Percentiles rank a stretch among this genome's conserved stretches.
Conservation (phyloP, 805 yeast genomes). For the Komagataella pastoris region DNA sequence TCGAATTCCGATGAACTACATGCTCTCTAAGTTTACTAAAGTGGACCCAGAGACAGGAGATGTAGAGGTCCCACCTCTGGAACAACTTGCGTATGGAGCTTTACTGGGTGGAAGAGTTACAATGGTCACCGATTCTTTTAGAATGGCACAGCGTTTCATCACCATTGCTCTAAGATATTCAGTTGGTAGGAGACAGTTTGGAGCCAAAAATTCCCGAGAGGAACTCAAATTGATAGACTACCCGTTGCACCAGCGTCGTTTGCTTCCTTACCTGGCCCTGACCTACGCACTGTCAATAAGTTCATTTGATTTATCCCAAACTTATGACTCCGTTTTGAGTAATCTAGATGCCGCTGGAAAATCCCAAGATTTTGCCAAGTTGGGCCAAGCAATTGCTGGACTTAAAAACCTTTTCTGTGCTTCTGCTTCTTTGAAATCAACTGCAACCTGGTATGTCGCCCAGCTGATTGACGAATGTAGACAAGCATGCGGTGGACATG, state of each 20-base stretch:
- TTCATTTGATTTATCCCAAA: slow-evolving; percentile 43
- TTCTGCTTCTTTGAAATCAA: slow-evolving; percentile 80
- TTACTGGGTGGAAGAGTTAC: slow-evolving; percentile 78
- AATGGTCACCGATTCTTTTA: slow-evolving; percentile 79
- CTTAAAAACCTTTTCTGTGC: slow-evolving; percentile 72
- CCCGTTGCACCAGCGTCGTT: slow-evolving; percentile 79
- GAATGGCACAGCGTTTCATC: slow-evolving; percentile 64
- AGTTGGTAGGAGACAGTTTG: slow-evolving; percentile 80
- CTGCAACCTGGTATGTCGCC: slow-evolving; percentile 79
- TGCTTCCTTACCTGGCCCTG: slow-evolving; percentile 74
- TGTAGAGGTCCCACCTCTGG: slow-evolving; percentile 71
- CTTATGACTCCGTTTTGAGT: slow-evolving; percentile 34
- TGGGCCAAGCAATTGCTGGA: slow-evolving; percentile 35
- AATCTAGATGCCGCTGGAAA: slow-evolving; percentile 41
- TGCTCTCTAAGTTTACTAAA: slow-evolving; percentile 71
- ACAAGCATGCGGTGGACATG: slow-evolving; percentile 95
- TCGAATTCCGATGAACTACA: slow-evolving; percentile 67
- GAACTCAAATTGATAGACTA: slow-evolving; percentile 76
- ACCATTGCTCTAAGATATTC: slow-evolving; percentile 86
- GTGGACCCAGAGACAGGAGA: slow-evolving; percentile 49
- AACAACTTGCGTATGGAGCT: slow-evolving; percentile 82
- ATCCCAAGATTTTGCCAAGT: slow-evolving; percentile 30
- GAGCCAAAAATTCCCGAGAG: slow-evolving; percentile 27
- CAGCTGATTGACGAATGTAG: slow-evolving; percentile 77
- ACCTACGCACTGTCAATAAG: slow-evolving; percentile 67